phyloP scores from a whole-genome alignment of 768 basidiomycete genomes.

The Trametes punicea region DNA sequence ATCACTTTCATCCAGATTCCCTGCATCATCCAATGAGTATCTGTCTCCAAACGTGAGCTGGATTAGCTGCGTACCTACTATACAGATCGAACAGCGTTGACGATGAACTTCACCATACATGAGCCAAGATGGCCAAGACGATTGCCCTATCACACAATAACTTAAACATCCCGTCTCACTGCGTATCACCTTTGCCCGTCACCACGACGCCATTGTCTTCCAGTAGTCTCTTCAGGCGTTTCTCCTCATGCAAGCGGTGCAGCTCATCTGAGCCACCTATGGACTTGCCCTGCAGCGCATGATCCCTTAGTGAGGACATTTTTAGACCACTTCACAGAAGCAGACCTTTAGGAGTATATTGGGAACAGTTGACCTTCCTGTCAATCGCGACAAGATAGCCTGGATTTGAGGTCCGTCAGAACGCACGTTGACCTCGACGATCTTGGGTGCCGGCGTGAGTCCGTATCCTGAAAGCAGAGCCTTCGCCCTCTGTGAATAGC shows the following conservation, averaged over 20 bases:
- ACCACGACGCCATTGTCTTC: conserved; percentile 45
- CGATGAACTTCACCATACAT: no score
- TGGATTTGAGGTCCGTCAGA: conserved; percentile 60
- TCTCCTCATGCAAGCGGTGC: conserved; percentile 46
- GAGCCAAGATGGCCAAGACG: no score
- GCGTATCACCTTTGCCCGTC: not conserved
- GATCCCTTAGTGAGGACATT: not conserved
- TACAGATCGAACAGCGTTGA: no score
- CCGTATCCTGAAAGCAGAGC: conserved; percentile 57
- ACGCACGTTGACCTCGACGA: conserved; percentile 75
- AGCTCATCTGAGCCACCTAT: conserved; percentile 60
- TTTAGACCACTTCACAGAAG: not conserved
- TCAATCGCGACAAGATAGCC: conserved; percentile 60
- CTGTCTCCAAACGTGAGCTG: not conserved
- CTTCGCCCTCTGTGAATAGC: conserved; percentile 61
- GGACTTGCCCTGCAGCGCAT: conserved; percentile 23
- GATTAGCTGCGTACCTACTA: not conserved
- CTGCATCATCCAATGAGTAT: not conserved
- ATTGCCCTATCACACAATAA: no score
- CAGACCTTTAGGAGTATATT: conserved; percentile 63
- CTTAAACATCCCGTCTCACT: no score
- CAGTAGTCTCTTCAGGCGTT: conserved; percentile 42
- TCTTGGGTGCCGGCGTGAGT: conserved; percentile 58
- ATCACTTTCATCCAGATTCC: not conserved
- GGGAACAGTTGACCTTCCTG: conserved; percentile 67